These are phyloP conservation scores for Allium sativum DNA, from an alignment of 106 monocot genomes.

Conservation along the genomic window DNA sequence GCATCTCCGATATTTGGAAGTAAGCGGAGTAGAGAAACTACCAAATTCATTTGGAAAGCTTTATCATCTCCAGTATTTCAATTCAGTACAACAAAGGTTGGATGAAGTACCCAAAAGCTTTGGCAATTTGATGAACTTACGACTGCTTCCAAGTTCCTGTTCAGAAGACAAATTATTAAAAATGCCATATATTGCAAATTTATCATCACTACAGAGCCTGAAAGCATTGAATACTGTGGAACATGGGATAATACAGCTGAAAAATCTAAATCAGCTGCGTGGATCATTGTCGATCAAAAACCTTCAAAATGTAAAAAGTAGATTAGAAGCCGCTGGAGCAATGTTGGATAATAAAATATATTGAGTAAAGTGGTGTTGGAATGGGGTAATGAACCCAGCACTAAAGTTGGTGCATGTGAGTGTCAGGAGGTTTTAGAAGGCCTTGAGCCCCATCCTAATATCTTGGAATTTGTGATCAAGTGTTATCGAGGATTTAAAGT, in stretches of 20 bases:
- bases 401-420: not conserved
- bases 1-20: conserved; percentile 8
- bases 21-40: not conserved
- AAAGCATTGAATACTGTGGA: too few species aligned
- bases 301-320: not conserved
- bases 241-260: too few species aligned
- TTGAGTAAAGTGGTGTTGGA: conserved; percentile 3
- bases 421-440: conserved; percentile 17
- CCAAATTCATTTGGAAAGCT: conserved; percentile 16
- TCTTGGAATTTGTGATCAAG: conserved; percentile 9
- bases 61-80: conserved; percentile 14
- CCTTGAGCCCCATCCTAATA: conserved; percentile 8
- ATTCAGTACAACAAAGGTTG: not conserved
- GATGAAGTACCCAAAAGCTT: conserved; percentile 1
- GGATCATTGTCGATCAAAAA: conserved; percentile 3
- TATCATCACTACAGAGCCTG: not conserved
- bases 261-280: conserved; percentile 6
- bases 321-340: too few species aligned
- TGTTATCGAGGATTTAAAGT: not conserved
- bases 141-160: not conserved
- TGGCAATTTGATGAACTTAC: conserved; percentile 10
- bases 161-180: not conserved
- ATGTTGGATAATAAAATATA: not conserved
- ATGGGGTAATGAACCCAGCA: not conserved
- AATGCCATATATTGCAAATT: not conserved